These are phyloP conservation scores for Aspergillus niger DNA, from an alignment of 2,329 filamentous ascomycete species.

Conservation along the genomic window DNA sequence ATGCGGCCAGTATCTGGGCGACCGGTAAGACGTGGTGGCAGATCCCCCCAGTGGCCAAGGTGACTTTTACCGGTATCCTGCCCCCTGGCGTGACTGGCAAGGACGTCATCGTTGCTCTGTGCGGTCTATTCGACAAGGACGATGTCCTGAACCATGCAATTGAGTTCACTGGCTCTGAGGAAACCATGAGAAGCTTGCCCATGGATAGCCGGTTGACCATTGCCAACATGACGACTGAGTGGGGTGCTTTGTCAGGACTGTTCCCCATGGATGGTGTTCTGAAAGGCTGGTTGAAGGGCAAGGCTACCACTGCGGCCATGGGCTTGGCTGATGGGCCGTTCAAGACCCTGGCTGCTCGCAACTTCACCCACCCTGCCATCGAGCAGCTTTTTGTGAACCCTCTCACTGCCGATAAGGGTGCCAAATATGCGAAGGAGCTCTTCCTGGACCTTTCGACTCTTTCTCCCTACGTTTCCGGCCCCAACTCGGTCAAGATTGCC, in stretches of 20 bases:
- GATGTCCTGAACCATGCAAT: slow-evolving; percentile 90
- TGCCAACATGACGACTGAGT: slow-evolving; percentile 80
- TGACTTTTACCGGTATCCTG: slow-evolving; percentile 74
- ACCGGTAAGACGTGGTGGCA: slow-evolving; percentile 87
- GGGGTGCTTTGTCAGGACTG: slow-evolving; percentile 70
- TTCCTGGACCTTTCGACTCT: slow-evolving; percentile 81
- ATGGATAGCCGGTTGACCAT: slow-evolving; percentile 71
- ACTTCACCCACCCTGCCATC: slow-evolving; percentile 72
- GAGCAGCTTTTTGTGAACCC: slow-evolving; percentile 71
- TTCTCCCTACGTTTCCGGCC: slow-evolving; percentile 80
- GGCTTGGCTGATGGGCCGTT: slow-evolving; percentile 52
- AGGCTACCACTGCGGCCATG: slow-evolving; percentile 72
- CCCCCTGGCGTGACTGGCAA: slow-evolving; percentile 85
- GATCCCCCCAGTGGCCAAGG: slow-evolving; percentile 77
- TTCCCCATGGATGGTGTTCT: slow-evolving; percentile 80
- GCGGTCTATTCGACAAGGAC: slow-evolving; percentile 81
- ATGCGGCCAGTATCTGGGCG: slow-evolving; percentile 83
- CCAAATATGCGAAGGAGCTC: slow-evolving; percentile 78
- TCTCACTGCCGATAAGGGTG: slow-evolving; percentile 71
- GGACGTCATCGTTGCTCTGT: slow-evolving; percentile 89
- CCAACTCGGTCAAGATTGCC: slow-evolving; percentile 86
- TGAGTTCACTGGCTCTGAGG: slow-evolving; percentile 79
- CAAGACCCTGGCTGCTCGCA: slow-evolving; percentile 52
- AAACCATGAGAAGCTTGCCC: slow-evolving; percentile 72
- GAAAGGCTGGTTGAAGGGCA: slow-evolving; percentile 71